Evolutionary conservation across 371 early-diverging fungal genomes (phyloP).

Genomic region (Synchytrium microbalum): DNA sequence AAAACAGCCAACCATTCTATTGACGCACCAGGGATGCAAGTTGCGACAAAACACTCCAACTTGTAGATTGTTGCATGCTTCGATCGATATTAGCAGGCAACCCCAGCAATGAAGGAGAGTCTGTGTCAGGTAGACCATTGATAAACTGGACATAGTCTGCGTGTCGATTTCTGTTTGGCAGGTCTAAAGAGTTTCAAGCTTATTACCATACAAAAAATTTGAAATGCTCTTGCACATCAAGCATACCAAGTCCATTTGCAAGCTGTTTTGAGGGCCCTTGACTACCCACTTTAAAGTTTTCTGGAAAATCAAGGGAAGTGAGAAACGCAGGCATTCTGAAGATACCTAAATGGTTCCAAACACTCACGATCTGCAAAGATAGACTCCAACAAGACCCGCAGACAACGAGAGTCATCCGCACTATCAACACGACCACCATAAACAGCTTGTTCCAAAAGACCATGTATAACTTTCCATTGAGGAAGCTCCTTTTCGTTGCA

Average conservation of each 20-base stretch:
- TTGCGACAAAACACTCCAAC: slow-evolving; percentile 27
- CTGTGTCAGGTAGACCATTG: slow-evolving; percentile 32
- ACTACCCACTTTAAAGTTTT: slow-evolving; percentile 31
- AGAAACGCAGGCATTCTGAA: neutral
- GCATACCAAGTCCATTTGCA: slow-evolving; percentile 27
- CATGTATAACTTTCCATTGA: slow-evolving; percentile 42
- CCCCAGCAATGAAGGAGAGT: slow-evolving; percentile 32
- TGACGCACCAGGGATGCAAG: slow-evolving; percentile 30
- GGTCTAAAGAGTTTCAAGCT: slow-evolving; percentile 6
- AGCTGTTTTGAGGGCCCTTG: slow-evolving; percentile 20
- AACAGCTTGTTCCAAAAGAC: slow-evolving; percentile 43
- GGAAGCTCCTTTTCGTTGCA: slow-evolving; percentile 18
- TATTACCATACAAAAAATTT: neutral
- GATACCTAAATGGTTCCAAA: neutral
- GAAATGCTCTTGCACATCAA: neutral
- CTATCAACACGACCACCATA: slow-evolving; percentile 50
- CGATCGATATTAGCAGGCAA: slow-evolving; percentile 41
- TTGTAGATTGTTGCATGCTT: slow-evolving; percentile 25
- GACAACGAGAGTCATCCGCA: slow-evolving; percentile 30
- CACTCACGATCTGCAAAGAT: slow-evolving; percentile 40
- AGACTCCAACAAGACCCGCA: slow-evolving; percentile 30
- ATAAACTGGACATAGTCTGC: slow-evolving; percentile 25
- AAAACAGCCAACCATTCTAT: slow-evolving; percentile 24
- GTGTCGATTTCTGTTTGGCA: slow-evolving; percentile 32
- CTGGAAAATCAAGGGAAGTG: slow-evolving; percentile 15